Conservation (phyloP, 306 rosid genomes). For the Luffa acutangula region DNA sequence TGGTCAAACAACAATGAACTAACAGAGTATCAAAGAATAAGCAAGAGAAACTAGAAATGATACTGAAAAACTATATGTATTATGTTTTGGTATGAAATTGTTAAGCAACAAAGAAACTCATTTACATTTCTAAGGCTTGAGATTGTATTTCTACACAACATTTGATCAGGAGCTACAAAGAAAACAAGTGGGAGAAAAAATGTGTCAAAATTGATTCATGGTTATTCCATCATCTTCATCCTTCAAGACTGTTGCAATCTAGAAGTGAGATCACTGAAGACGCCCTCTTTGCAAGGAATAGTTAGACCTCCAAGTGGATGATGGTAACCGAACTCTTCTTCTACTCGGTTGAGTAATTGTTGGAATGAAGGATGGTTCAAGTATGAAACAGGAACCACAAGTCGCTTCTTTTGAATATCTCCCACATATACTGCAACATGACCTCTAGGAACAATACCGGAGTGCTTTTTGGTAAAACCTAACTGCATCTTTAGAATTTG, state of each 20-base stretch:
- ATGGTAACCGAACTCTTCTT: slow-evolving; percentile 3
- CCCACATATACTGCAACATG: slow-evolving; percentile 30
- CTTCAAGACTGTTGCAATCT: background rate
- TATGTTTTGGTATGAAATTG: background rate
- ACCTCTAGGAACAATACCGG: slow-evolving; percentile 27
- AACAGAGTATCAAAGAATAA: background rate
- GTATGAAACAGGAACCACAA: slow-evolving; percentile 21
- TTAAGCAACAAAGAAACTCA: background rate
- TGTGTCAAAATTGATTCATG: background rate
- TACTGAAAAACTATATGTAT: background rate
- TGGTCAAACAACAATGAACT: background rate
- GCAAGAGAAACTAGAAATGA: background rate
- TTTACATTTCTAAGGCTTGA: background rate
- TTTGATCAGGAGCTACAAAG: background rate
- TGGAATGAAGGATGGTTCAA: slow-evolving; percentile 22
- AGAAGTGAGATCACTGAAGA: background rate
- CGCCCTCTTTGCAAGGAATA: slow-evolving; percentile 8
- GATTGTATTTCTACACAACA: background rate
- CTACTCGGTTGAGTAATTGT: slow-evolving; percentile 10
- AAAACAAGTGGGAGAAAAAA: background rate
- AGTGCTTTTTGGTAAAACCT: background rate
- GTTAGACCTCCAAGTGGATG: slow-evolving; percentile 1
- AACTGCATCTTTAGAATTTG: background rate
- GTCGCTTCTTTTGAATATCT: slow-evolving; percentile 14
- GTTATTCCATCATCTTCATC: background rate